Conservation (phyloP, 257 asterid genomes). For the Voacanga thouarsii region DNA sequence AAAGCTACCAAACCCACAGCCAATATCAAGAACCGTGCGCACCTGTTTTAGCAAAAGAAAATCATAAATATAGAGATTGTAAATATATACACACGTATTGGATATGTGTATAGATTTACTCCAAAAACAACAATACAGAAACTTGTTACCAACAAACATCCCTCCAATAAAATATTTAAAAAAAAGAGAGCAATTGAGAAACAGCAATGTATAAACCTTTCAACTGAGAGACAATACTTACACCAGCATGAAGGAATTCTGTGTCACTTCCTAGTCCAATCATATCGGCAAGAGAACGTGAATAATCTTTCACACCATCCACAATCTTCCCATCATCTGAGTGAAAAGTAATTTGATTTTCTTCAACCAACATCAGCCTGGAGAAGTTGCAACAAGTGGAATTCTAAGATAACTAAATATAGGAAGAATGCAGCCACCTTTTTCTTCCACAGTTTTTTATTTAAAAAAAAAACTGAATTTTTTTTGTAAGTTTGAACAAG, state of each 20-base stretch:
- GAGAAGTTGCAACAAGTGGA: conserved; percentile 23
- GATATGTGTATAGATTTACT: neutral
- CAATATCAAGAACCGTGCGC: conserved; percentile 80
- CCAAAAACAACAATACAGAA: neutral
- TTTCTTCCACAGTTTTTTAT: neutral
- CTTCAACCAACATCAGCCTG: conserved; percentile 96
- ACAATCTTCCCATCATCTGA: conserved; percentile 72
- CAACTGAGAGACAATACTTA: conserved; percentile 37
- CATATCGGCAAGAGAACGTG: conserved; percentile 89
- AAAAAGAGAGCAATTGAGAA: neutral
- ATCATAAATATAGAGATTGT: conserved; percentile 13
- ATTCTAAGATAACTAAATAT: conserved; percentile 4
- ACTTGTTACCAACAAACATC: neutral
- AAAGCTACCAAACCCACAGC: conserved; percentile 98
- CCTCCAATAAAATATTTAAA: neutral
- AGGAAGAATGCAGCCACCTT: neutral
- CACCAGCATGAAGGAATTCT: conserved; percentile 79
- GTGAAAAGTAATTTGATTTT: conserved; percentile 92
- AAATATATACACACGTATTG: neutral
- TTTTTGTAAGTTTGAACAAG: neutral
- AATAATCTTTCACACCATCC: conserved; percentile 86
- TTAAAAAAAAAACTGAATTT: too few relatives aligned
- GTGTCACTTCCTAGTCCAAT: conserved; percentile 86
- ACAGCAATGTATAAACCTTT: neutral
- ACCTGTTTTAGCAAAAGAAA: conserved; percentile 55